Base-by-base conservation (phyloP, 2,329 filamentous ascomycete genomes). In the Karstenula rhodostoma region DNA sequence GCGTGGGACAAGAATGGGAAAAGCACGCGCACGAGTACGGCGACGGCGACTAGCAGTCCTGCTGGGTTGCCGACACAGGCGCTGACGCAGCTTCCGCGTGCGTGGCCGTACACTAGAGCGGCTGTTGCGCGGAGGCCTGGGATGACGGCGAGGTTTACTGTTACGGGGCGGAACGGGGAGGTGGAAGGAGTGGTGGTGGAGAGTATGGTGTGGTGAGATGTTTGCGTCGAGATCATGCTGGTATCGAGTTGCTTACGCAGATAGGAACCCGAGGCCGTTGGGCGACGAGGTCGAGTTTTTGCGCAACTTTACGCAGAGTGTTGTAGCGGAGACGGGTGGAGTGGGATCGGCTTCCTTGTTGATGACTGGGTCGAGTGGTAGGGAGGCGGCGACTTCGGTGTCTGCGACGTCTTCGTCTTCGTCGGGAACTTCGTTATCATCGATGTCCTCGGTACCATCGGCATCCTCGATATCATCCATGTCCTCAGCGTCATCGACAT, bases 81-180 rank as follows among this genome's bases (percentile, higher is more conserved):
- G 4, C 8, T 46, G 13, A 49, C 44, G n/a, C 44, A 56, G 22
- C 35, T 52, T 1, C 48, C 35, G 3, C 25, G 4, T 27, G 29
- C 17, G 13, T 65, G 63, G 63, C 60, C 60, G 10, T 62, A 62
- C 40, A 59, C 56, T 2, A 32, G 33, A 23, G 52, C 42, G 19
- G 60, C 49, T 2, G 52, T 49, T 7, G 56, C 60, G 17, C 25
- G 51, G 33, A 37, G 35, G 37, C 44, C 44, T 25, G 40, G 23
- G 1, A 32, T 44, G 48, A 57, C 50, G n/a, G 49, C 32, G 22
- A 61, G 48, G 29, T 60, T 56, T 35, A 58, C 46, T 19, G 19
- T 55, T 4, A 55, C 50, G 19, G 42, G n/a, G 3, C 5, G 1
- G 23, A 29, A 13, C n/a, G 37, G 42, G 40, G 40, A 22, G 10